Percentiles rank a stretch among this genome's conserved stretches.
Conservation (phyloP, 331 rosid species). For the Rosa hybrid region DNA sequence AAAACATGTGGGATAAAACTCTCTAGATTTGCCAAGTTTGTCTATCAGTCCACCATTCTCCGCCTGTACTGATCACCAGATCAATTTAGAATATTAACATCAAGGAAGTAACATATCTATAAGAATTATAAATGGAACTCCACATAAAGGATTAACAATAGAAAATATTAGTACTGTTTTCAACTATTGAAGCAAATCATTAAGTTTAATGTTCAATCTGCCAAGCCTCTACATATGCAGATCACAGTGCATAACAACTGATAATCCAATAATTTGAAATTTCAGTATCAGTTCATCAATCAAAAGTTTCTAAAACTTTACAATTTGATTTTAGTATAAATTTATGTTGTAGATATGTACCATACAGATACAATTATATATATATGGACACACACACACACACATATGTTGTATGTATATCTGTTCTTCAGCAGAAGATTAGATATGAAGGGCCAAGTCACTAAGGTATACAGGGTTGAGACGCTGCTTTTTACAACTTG, state of each 20-base stretch:
- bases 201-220: neutral
- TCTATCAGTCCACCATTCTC: constrained; percentile 77
- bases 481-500: neutral
- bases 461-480: neutral
- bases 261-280: neutral
- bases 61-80: constrained; percentile 48
- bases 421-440: too few relatives aligned
- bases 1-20: constrained; percentile 87
- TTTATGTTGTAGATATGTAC: neutral
- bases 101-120: neutral
- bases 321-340: neutral
- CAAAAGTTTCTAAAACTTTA: neutral
- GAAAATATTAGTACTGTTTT: neutral
- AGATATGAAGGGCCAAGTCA: neutral
- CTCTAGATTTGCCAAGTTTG: constrained; percentile 78
- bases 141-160: neutral
- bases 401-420: too few relatives aligned
- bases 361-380: neutral
- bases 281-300: neutral
- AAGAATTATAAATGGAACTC: neutral
- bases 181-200: neutral
- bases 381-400: too few relatives aligned
- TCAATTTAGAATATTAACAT: neutral
- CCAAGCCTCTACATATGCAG: neutral
- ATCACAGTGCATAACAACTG: neutral